Evolutionary conservation across 1,139 yeast genomes (phyloP).

Genomic region (Yamadazyma spencermartinsiae): DNA sequence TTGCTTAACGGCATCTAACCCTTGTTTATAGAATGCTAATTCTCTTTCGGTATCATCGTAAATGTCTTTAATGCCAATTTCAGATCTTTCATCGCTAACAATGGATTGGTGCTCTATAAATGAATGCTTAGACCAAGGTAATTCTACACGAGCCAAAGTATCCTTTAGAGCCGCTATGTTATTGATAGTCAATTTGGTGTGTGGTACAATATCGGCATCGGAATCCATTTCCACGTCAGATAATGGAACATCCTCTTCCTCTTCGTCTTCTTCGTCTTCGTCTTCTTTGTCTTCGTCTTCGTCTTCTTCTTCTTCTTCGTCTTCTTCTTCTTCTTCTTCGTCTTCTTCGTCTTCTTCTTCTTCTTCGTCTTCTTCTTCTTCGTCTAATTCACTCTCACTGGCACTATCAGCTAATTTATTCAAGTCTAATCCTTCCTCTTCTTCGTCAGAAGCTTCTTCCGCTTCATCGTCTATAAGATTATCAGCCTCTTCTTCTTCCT

Average conservation of each 20-base stretch:
- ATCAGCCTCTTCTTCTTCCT: constrained; percentile 22
- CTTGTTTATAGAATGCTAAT: constrained; percentile 81
- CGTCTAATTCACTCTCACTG: constrained; percentile 42
- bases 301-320: constrained; percentile 44
- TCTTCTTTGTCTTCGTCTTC: constrained; percentile 47
- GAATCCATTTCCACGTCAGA: constrained; percentile 82
- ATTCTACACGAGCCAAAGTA: constrained; percentile 62
- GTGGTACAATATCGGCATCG: constrained; percentile 87
- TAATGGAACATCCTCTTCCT: constrained; percentile 67
- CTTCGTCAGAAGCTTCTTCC: constrained; percentile 30
- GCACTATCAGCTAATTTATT: constrained; percentile 59
- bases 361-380: constrained; percentile 38
- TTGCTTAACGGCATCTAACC: constrained; percentile 75
- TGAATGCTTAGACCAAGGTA: constrained; percentile 70
- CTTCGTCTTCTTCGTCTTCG: constrained; percentile 42
- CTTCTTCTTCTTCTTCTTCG: constrained; percentile 37
- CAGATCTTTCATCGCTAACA: constrained; percentile 59
- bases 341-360: constrained; percentile 48
- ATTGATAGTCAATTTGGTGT: constrained; percentile 81
- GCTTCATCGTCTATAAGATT: constrained; percentile 29
- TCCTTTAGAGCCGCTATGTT: constrained; percentile 71
- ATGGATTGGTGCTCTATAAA: constrained; percentile 85
- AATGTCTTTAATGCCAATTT: constrained; percentile 74
- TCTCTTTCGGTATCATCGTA: constrained; percentile 89
- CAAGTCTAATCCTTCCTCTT: constrained; percentile 45